Evolutionary conservation across 371 early-diverging fungal genomes (phyloP), one percentile per base, ranked within the genome.

Genomic region (Parasitella parasitica): DNA sequence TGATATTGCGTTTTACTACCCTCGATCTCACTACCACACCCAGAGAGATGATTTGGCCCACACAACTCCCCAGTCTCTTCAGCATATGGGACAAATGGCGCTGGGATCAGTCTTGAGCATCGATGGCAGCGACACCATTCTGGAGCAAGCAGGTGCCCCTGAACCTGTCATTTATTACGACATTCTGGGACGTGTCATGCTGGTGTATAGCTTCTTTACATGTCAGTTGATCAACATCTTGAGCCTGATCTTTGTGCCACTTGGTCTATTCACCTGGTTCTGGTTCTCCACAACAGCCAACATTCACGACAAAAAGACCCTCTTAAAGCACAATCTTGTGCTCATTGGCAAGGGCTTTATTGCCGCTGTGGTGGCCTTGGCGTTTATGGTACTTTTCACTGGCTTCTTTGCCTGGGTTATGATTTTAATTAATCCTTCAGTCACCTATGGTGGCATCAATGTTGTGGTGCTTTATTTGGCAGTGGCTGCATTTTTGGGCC

Each of bases 1-100:
- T 7, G 91, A 91, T 66, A 72, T 89, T 55, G 87, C 89, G 0
- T 87, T 90, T 39, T 86, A 86, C 28, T 59, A 58, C 36, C 80
- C 79, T 54, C 76, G 91, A 56, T 79, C 83, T n/a, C 73, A 83
- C 18, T 90, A 90, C 56, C 91, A 90, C 63, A 86, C 90, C 1
- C 69, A 71, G 27, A 72, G 78, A 16, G 90, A 89, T 63, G 78
- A 73, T 55, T 34, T 78, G 28, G 77, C 74, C 35, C 75, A 82
- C 41, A 81, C 76, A 12, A 77, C 83, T 2, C 64, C 76, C 0
- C 72, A 69, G 16, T 76, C 86, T 0, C 66, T 87, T 4, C 86
- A 86, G 39, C 82, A 86, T 62, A 87, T 89, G 87, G 89, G 89
- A 6, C 66, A 67, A 27, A 79, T 81, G 26, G 78, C 77, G 9